Evolutionary conservation across 805 yeast species (phyloP).

Genomic region (Lipomyces starkeyi): DNA sequence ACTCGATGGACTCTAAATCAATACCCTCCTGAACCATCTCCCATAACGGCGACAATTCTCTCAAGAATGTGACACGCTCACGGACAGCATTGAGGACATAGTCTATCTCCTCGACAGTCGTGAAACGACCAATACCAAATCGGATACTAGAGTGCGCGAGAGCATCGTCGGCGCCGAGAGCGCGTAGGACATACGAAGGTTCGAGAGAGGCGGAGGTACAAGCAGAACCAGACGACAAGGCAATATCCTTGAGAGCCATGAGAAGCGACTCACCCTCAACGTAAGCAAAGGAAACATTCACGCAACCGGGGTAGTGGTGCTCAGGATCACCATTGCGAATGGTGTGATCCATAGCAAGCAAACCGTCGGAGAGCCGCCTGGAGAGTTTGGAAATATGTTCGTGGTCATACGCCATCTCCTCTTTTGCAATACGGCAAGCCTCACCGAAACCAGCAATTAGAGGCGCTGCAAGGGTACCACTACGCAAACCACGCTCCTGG

Average conservation of each 20-base stretch:
- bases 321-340: conserved; percentile 83
- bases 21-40: conserved; percentile 99
- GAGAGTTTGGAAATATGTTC: conserved; percentile 75
- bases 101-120: conserved; percentile 94
- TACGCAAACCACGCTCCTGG: conserved; percentile 96
- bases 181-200: conserved; percentile 95
- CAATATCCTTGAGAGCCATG: conserved; percentile 98
- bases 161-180: conserved; percentile 94
- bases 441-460: conserved; percentile 95
- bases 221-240: conserved; percentile 95
- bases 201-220: conserved; percentile 98
- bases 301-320: conserved; percentile 89
- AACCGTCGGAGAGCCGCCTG: conserved; percentile 69
- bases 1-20: conserved; percentile 89
- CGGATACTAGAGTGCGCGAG: conserved; percentile 98
- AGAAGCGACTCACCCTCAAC: conserved; percentile 96
- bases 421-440: conserved; percentile 82
- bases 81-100: conserved; percentile 87
- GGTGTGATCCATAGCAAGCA: conserved; percentile 84
- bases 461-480: conserved; percentile 98
- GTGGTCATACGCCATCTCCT: conserved; percentile 76
- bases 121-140: conserved; percentile 95
- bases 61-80: conserved; percentile 86
- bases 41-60: conserved; percentile 96
- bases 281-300: conserved; percentile 94